These are phyloP conservation scores for Forsythia suspensa DNA, from an alignment of 257 asterid species.

Conservation along the genomic window DNA sequence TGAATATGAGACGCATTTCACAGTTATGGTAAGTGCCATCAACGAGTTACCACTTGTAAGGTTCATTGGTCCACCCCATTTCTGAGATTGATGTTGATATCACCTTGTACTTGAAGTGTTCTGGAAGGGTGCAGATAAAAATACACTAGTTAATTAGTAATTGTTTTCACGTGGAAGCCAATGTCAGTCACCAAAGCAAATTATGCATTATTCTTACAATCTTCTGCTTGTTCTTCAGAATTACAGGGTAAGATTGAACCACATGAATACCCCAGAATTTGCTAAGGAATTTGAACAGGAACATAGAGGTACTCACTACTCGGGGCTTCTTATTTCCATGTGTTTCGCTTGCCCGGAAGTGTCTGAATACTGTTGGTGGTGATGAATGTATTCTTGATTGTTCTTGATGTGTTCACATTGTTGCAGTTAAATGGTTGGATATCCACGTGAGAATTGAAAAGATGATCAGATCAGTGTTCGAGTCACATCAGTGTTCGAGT, in stretches of 20 bases:
- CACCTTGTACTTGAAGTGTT: neutral
- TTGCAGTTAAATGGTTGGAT: conserved; percentile 89
- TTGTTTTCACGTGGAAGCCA: too few relatives aligned
- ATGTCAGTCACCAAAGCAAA: neutral
- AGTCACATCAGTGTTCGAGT: conserved; percentile 58
- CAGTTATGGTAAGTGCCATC: conserved; percentile 73
- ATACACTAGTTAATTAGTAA: neutral
- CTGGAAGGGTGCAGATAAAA: neutral
- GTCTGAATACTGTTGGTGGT: neutral
- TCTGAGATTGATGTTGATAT: conserved; percentile 5
- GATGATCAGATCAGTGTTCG: conserved; percentile 49
- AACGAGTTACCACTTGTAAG: neutral
- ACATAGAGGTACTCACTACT: conserved; percentile 59
- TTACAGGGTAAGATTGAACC: conserved; percentile 82
- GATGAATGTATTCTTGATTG: neutral
- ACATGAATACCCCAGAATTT: conserved; percentile 76
- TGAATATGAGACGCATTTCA: conserved; percentile 94
- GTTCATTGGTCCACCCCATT: conserved; percentile 5
- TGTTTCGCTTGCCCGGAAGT: conserved; percentile 16
- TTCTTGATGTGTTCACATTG: conserved; percentile 13
- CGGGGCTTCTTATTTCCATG: conserved; percentile 16
- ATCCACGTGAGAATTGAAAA: conserved; percentile 67
- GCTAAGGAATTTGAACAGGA: conserved; percentile 82
- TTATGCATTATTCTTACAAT: conserved; percentile 13
- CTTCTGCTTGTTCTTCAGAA: conserved; percentile 46